Percentiles rank a stretch among this genome's conserved stretches.
Conservation (phyloP, 495 filamentous ascomycete species). For the Talaromyces nanjingensis region DNA sequence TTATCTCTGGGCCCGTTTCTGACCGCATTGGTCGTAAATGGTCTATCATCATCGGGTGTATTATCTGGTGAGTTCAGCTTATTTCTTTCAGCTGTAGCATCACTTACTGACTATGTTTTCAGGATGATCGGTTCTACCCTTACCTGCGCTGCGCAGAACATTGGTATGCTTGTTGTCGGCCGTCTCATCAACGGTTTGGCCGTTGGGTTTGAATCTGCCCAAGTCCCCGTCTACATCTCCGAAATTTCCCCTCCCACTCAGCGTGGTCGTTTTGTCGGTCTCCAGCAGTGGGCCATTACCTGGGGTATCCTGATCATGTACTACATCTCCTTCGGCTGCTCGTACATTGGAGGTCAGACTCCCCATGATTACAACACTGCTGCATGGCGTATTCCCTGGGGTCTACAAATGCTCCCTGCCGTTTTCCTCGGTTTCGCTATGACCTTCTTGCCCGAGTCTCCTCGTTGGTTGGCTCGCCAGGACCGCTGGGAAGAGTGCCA, state of each 20-base stretch:
- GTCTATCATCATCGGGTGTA: slow-evolving; percentile 55
- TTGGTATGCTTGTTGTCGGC: slow-evolving; percentile 65
- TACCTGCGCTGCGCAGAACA: slow-evolving; percentile 64
- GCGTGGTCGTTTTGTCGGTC: slow-evolving; percentile 63
- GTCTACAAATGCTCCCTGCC: slow-evolving; percentile 66
- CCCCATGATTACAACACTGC: slow-evolving; percentile 32
- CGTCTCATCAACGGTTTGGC: slow-evolving; percentile 71
- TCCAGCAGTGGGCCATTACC: slow-evolving; percentile 74
- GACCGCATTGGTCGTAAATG: slow-evolving; percentile 62
- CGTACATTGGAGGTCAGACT: slow-evolving; percentile 45
- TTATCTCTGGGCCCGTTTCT: slow-evolving; percentile 59
- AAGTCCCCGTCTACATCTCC: slow-evolving; percentile 73
- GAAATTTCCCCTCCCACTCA: slow-evolving; percentile 63
- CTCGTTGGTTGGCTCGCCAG: slow-evolving; percentile 68
- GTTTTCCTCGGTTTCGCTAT: slow-evolving; percentile 56
- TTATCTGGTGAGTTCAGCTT: slow-evolving; percentile 49
- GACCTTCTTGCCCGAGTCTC: slow-evolving; percentile 64
- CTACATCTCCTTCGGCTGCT: slow-evolving; percentile 69
- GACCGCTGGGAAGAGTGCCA: slow-evolving; percentile 68
- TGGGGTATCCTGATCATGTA: slow-evolving; percentile 84
- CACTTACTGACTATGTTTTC: neutral
- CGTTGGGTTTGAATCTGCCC: slow-evolving; percentile 72
- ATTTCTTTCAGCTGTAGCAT: neutral
- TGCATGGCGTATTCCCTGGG: slow-evolving; percentile 71
- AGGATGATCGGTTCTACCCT: slow-evolving; percentile 61